Base-by-base conservation (phyloP, 441 rosid genomes). In the Macaranga tanarius region DNA sequence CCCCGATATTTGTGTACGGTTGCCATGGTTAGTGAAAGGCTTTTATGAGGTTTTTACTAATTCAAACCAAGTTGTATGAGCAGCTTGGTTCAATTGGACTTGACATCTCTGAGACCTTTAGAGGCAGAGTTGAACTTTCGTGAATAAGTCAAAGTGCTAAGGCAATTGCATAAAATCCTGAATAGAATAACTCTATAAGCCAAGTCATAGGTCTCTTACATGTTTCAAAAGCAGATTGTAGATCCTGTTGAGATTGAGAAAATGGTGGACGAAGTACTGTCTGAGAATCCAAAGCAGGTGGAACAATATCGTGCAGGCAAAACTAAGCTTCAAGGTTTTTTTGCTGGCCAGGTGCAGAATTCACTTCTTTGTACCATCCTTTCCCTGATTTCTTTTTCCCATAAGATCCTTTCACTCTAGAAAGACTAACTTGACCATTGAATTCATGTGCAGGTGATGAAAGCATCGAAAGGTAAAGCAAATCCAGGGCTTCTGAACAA, bases 211-310 rank as follows among this genome's bases (percentile, higher is more conserved):
- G 23, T 62, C 59, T 83, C 60, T 84, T 58, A 76, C 75, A 42
- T 57, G 65, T 44, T 81, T 67, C 28, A 16, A 72, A 59, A 48
- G 80, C 85, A 92, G 97, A 89, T 92, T 76, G 75, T 74, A 3
- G 97, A 95, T 89, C 91, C 93, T 71, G 79, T 74, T 47, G 97
- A 91, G 83, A 92, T 95, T 20, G 97, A 86, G 83, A 87, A 89
- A 83, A 85, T 90, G 89, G 84, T 95, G 44, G 83, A 88, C 51
- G 85, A 86, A 78, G 92, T 89, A 79, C 69, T 95, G 56, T 77
- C 83, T 0, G 97, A 90, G 72, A 90, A 86, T 76, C 95, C 91
- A 15, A 92, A 90, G 85, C 98, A 92, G 84, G 85, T 91, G 48
- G 90, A 87, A 86, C 97, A 89, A 76, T 95, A 88, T 67, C 93